Conservation (phyloP, 495 filamentous ascomycete species). For the Monascus purpureus region DNA sequence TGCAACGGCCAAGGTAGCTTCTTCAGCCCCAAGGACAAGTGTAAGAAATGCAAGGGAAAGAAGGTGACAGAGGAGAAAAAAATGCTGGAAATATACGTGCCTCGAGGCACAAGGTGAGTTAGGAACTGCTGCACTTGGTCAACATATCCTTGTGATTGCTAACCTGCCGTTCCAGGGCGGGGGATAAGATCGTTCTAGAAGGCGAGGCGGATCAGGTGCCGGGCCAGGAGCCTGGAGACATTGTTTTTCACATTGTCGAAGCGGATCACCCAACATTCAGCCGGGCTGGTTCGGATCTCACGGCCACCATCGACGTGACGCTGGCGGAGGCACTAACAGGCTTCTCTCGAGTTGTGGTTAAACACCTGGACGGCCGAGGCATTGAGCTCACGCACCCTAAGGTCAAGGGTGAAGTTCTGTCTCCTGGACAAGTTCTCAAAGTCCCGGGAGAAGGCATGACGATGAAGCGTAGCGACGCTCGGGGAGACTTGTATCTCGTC, state of each 20-base stretch:
- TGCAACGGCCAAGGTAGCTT: conserved; percentile 73
- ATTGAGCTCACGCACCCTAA: conserved; percentile 61
- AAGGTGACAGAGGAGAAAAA: conserved; percentile 72
- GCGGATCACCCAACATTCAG: conserved; percentile 67
- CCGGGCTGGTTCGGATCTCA: conserved; percentile 70
- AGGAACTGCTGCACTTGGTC: no score
- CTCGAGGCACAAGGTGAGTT: conserved; percentile 58
- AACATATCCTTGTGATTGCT: no score
- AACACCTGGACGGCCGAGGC: conserved; percentile 87
- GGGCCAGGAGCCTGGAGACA: conserved; percentile 81
- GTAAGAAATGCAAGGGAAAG: conserved; percentile 95
- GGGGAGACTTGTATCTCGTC: conserved; percentile 76
- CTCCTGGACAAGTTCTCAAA: conserved; percentile 71
- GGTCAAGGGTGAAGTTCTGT: conserved; percentile 58
- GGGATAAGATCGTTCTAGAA: conserved; percentile 78
- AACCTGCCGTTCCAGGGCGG: conserved; percentile 37
- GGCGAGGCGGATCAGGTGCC: conserved; percentile 93
- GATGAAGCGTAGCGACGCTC: conserved; percentile 63
- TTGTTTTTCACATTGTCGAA: conserved; percentile 77
- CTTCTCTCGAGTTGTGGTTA: conserved; percentile 80
- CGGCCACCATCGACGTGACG: conserved; percentile 62
- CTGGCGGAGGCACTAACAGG: conserved; percentile 76
- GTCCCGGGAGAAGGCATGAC: conserved; percentile 90
- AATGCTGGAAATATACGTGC: conserved; percentile 90
- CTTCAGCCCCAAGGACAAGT: conserved; percentile 88